A percentile compares a stretch with the other conserved stretches of the same genome.
Conservation (phyloP, 1,139 yeast genomes). For the Nakaseomyces nivariensis region DNA sequence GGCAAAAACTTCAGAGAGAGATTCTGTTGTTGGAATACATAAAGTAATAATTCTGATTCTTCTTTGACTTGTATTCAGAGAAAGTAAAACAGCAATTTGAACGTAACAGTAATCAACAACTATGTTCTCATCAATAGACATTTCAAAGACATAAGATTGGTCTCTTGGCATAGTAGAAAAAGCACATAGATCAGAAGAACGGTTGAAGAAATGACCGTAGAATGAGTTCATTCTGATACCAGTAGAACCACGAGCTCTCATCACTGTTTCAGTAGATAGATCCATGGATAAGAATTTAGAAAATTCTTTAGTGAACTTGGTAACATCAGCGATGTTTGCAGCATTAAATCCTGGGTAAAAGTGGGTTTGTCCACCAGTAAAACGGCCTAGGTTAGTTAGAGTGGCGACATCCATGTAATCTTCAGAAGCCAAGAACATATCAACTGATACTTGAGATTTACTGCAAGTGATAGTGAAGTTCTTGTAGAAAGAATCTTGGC, state of each 20-base stretch:
- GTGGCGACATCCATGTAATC: slow-evolving; percentile 92
- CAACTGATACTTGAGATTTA: slow-evolving; percentile 80
- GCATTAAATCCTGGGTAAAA: slow-evolving; percentile 96
- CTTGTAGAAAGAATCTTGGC: slow-evolving; percentile 82
- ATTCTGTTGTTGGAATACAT: slow-evolving; percentile 78
- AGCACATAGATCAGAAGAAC: slow-evolving; percentile 94
- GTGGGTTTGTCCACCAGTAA: slow-evolving; percentile 94
- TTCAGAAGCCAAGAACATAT: slow-evolving; percentile 77
- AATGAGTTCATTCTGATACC: slow-evolving; percentile 78
- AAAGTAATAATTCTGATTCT: slow-evolving; percentile 86
- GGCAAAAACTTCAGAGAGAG: slow-evolving; percentile 76
- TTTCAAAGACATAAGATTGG: slow-evolving; percentile 84
- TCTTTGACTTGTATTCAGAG: slow-evolving; percentile 83
- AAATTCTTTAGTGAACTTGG: slow-evolving; percentile 79
- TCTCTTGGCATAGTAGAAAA: slow-evolving; percentile 97
- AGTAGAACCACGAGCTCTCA: slow-evolving; percentile 88
- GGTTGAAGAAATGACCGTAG: slow-evolving; percentile 90
- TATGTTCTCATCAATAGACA: slow-evolving; percentile 74
- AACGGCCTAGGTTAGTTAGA: slow-evolving; percentile 77
- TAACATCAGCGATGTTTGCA: slow-evolving; percentile 68
- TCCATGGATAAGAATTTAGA: slow-evolving; percentile 87
- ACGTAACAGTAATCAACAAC: slow-evolving; percentile 69
- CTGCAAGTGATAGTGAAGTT: slow-evolving; percentile 91
- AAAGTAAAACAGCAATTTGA: slow-evolving; percentile 89
- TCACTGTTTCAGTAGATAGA: slow-evolving; percentile 83